These are phyloP conservation scores for Cicer yamashitae DNA, from an alignment of 306 rosid species.

Conservation along the genomic window DNA sequence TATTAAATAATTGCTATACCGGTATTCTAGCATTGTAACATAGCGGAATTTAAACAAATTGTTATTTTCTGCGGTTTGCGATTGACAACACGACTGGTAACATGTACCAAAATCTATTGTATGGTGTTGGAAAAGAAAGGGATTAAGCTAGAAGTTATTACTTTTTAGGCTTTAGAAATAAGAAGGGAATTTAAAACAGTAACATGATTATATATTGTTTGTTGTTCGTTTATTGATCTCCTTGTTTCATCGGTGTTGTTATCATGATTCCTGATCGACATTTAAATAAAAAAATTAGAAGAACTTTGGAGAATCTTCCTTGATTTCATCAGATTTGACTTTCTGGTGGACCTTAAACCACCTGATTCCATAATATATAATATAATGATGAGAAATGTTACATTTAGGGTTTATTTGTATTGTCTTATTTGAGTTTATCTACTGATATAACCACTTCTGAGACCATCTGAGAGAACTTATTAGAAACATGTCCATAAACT, in stretches of 20 bases:
- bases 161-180: neutral
- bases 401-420: no score
- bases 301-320: neutral
- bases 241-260: slow-evolving; percentile 22
- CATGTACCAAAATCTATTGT: slow-evolving; percentile 4
- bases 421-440: neutral
- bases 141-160: neutral
- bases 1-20: no score
- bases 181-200: neutral
- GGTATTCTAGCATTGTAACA: no score
- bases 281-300: slow-evolving; percentile 27
- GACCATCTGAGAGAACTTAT: neutral
- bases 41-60: no score
- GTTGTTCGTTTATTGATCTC: neutral
- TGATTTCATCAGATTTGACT: neutral
- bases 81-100: neutral
- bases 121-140: neutral
- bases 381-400: no score
- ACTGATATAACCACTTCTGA: neutral
- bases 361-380: slow-evolving; percentile 10
- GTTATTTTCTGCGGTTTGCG: no score
- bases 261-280: neutral
- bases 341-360: slow-evolving; percentile 14
- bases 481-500: neutral
- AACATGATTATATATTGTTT: neutral